Base-by-base conservation (phyloP, 257 asterid genomes). In the Nyctanthes arbortristis region DNA sequence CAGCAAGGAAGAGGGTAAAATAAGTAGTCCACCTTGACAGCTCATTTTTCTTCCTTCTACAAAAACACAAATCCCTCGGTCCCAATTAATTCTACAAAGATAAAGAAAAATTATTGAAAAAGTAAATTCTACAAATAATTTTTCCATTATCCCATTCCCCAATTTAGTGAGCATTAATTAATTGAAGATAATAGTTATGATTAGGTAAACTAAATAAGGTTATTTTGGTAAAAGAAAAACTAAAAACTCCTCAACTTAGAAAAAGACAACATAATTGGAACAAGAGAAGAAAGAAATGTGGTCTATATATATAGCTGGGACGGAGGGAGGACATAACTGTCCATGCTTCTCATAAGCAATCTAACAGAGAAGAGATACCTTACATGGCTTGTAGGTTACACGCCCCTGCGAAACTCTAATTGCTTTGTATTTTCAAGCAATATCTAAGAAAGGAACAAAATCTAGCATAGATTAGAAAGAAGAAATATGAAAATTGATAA, bases 361-460 rank as follows among this genome's bases (percentile, higher is more conserved):
- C 54, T 43, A 43, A 24, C 54, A 43, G n/a, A 13, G 49, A 40
- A 49, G 28, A 49, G 58, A 20, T 49, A 14, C 22, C 31, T 9
- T 60, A n/a, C 28, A 8, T 16, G 31, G 28, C 36, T 20, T 7
- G 39, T n/a, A 32, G 7, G 45, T 43, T 63, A 63, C 25, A 63
- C 54, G 22, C 67, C 67, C 49, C 52, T 39, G 8, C 67, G 67
- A 36, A 33, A 63, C 54, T 63, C 67, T 20, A 63, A 40, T 63
- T 63, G 52, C 54, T 63, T 63, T 0, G 67, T 63, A 18, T 63
- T 63, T 24, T 63, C 67, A 3, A 28, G 67, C 45, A 63, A 63
- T 34, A 63, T 40, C 67, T 63, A n/a, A 40, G 54, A 22, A 63
- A 63, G 8, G 7, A 25, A 14, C 20, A 63, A 10, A 9, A 12